Evolutionary conservation across 345 rosid genomes (phyloP).

Genomic region (Eutrema japonicum): DNA sequence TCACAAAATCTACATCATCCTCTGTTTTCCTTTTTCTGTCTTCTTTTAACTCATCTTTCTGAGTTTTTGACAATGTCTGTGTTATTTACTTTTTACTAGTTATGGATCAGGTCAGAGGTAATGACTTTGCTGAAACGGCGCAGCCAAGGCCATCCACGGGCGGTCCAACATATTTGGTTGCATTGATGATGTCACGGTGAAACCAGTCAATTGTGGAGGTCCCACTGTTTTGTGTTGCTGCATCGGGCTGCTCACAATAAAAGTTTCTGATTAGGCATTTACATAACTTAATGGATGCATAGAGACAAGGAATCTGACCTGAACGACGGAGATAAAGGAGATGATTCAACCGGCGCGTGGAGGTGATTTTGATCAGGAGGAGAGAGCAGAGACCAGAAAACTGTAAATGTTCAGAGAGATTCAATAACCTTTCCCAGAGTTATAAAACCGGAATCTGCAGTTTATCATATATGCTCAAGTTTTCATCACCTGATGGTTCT

Average conservation of each 20-base stretch:
- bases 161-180: conserved; percentile 73
- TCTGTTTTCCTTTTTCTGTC: conserved; percentile 1
- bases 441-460: background rate
- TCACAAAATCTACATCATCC: conserved; percentile 22
- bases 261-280: background rate
- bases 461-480: background rate
- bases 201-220: conserved; percentile 69
- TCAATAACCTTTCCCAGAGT: background rate
- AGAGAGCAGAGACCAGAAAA: conserved; percentile 82
- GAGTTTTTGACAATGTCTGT: conserved; percentile 31
- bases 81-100: conserved; percentile 41
- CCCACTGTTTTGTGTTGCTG: conserved; percentile 65
- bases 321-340: conserved; percentile 72
- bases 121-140: conserved; percentile 59
- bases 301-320: conserved; percentile 51
- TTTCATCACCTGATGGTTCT: conserved; percentile 67
- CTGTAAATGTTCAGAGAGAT: conserved; percentile 45
- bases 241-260: conserved; percentile 56
- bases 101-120: conserved; percentile 50
- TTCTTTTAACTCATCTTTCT: conserved; percentile 14
- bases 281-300: background rate
- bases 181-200: conserved; percentile 54
- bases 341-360: conserved; percentile 67
- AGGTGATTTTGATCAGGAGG: conserved; percentile 62
- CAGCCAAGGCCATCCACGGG: conserved; percentile 65